These are phyloP conservation scores for Nakazawaea wickerhamii DNA, from an alignment of 805 yeast species.

Conservation along the genomic window DNA sequence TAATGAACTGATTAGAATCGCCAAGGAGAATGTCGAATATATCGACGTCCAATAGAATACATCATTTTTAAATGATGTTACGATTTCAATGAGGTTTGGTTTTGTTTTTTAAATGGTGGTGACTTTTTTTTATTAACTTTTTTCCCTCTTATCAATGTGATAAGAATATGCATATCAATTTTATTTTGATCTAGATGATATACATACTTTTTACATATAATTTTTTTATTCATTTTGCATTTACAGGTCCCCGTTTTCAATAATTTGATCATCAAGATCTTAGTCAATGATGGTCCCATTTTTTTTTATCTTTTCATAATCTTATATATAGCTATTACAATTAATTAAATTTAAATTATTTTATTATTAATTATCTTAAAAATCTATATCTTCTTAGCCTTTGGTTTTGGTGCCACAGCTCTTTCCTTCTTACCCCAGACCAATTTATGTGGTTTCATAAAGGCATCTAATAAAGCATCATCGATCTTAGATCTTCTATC, in stretches of 20 bases:
- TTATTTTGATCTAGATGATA: not conserved
- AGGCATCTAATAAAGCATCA: constrained; percentile 54
- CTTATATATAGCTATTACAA: constrained; percentile 5
- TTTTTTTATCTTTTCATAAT: not conserved
- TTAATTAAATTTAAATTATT: not conserved
- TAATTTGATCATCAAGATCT: too few relatives aligned
- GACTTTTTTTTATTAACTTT: too few relatives aligned
- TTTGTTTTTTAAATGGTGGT: too few relatives aligned
- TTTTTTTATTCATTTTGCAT: not conserved
- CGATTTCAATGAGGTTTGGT: too few relatives aligned
- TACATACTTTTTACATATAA: not conserved
- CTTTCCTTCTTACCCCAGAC: constrained; percentile 71
- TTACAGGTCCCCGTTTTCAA: too few relatives aligned
- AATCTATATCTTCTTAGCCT: constrained; percentile 16
- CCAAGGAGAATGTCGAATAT: constrained; percentile 74
- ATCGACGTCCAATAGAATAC: constrained; percentile 16
- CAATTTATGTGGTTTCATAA: constrained; percentile 82
- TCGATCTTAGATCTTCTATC: constrained; percentile 63
- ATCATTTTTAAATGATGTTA: too few relatives aligned
- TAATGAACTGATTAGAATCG: constrained; percentile 64
- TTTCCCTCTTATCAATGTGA: too few relatives aligned
- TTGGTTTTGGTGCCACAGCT: constrained; percentile 60
- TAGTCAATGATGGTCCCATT: too few relatives aligned
- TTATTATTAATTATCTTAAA: not conserved
- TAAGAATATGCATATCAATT: too few relatives aligned